Evolutionary conservation across 352 stramenopile species (phyloP).

Genomic region (Phytophthora boehmeriae): DNA sequence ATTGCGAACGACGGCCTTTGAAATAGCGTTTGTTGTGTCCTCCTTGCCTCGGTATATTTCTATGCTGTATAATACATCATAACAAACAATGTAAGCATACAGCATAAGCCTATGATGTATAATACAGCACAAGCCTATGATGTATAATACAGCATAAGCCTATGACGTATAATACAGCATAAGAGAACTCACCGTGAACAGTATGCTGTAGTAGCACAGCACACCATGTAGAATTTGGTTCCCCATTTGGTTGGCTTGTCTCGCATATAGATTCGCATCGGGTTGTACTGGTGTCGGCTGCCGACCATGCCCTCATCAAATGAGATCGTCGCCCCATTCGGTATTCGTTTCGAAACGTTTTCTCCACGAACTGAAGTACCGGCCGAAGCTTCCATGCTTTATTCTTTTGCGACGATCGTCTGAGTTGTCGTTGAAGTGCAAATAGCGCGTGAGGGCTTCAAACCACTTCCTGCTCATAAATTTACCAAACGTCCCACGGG

Average conservation of each 20-base stretch:
- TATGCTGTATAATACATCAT: constrained; percentile 1
- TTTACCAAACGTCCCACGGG: constrained; percentile 12
- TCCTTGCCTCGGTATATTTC: background rate
- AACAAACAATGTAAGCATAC: background rate
- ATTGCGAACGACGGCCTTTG: background rate
- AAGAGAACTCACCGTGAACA: constrained; percentile 3
- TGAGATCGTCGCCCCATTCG: background rate
- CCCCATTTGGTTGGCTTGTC: constrained; percentile 16
- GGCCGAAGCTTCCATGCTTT: constrained; percentile 16
- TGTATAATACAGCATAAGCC: constrained; percentile 1
- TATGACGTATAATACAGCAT: constrained; percentile 5
- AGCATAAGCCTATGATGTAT: background rate
- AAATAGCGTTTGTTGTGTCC: background rate
- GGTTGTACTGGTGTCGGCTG: constrained; percentile 7
- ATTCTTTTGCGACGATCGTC: constrained; percentile 5
- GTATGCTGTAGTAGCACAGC: constrained; percentile 6
- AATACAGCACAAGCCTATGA: background rate
- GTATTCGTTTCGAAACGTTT: constrained; percentile 9
- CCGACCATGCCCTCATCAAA: constrained; percentile 20
- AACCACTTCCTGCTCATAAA: constrained; percentile 20
- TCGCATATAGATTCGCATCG: constrained; percentile 21
- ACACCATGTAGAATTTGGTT: constrained; percentile 27
- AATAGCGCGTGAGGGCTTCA: constrained; percentile 11
- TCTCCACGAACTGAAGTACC: constrained; percentile 9
- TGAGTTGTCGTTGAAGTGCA: constrained; percentile 20